A percentile compares a stretch with the other conserved stretches of the same genome.
These are phyloP conservation scores for Lachnellula subtilissima DNA, from an alignment of 2,329 filamentous ascomycete genomes.

Conservation along the genomic window DNA sequence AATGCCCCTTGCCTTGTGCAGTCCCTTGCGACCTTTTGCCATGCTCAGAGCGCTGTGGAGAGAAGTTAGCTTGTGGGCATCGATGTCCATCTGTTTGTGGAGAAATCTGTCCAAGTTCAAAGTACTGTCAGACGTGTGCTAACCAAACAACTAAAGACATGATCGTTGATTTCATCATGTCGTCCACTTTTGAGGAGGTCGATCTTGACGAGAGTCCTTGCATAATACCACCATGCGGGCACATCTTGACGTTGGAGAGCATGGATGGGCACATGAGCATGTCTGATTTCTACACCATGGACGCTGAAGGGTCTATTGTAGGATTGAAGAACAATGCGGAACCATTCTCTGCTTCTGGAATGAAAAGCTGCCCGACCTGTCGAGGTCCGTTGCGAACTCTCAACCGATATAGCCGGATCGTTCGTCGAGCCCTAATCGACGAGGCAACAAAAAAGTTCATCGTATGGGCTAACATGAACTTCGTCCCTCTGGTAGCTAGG, in stretches of 20 bases:
- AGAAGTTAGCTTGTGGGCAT: conserved; percentile 53
- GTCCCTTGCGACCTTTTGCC: conserved; percentile 65
- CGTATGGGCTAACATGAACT: conserved; percentile 41
- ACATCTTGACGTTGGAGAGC: conserved; percentile 54
- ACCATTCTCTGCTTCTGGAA: conserved; percentile 45
- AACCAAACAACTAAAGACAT: conserved; percentile 39
- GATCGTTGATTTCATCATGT: conserved; percentile 53
- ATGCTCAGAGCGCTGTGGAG: conserved; percentile 55
- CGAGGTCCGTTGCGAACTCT: conserved; percentile 54
- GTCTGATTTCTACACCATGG: conserved; percentile 42
- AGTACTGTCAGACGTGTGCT: conserved; percentile 55
- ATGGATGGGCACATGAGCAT: conserved; percentile 60
- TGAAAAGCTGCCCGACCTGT: conserved; percentile 55
- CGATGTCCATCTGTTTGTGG: conserved; percentile 62
- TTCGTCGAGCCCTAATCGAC: conserved; percentile 56
- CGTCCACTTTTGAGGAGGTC: conserved; percentile 50
- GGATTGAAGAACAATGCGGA: conserved; percentile 34
- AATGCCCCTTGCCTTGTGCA: conserved; percentile 48
- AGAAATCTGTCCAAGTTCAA: conserved; percentile 49
- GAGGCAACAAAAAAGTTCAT: conserved; percentile 62
- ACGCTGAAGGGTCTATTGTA: conserved; percentile 32
- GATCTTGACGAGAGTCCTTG: conserved; percentile 56
- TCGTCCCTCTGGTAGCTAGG: conserved; percentile 20
- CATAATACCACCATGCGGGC: conserved; percentile 58
- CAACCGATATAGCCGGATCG: conserved; percentile 56